phyloP scores from a whole-genome alignment of 768 basidiomycete genomes.

The Trametes meyenii region DNA sequence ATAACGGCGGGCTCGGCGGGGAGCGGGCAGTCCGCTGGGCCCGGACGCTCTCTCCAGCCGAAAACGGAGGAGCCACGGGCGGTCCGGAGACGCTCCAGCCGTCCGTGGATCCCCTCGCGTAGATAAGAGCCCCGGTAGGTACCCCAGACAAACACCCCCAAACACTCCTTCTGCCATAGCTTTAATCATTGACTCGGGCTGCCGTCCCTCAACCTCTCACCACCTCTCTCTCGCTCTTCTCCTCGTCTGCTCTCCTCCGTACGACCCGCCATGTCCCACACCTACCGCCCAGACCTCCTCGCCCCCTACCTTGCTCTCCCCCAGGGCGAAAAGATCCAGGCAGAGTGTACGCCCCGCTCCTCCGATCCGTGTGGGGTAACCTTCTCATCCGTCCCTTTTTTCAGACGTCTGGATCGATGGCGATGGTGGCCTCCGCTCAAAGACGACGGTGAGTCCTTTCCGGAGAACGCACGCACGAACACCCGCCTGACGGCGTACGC shows the following conservation, averaged over 20 bases:
- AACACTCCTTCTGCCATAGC: conserved; percentile 20
- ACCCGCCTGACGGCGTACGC: conserved; percentile 14
- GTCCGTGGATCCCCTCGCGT: conserved; percentile 7
- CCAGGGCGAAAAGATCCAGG: conserved; percentile 93
- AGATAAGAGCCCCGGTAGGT: conserved; percentile 28
- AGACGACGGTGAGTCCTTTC: conserved; percentile 76
- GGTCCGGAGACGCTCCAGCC: conserved; percentile 1
- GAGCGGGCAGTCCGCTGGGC: too few relatives aligned
- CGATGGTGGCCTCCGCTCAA: conserved; percentile 90
- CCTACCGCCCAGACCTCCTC: conserved; percentile 82
- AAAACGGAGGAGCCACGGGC: too few relatives aligned
- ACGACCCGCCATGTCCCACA: conserved; percentile 32
- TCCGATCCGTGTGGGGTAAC: conserved; percentile 9
- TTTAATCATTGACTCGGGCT: conserved; percentile 22
- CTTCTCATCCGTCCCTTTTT: conserved; percentile 24
- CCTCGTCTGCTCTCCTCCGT: conserved; percentile 13
- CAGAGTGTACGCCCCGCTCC: conserved; percentile 67
- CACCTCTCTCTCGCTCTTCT: conserved; percentile 17
- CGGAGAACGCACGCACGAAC: not conserved
- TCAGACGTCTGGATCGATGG: conserved; percentile 99
- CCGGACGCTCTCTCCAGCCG: too few relatives aligned
- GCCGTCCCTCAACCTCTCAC: conserved; percentile 14
- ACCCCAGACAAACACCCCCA: conserved; percentile 28
- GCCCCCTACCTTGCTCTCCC: conserved; percentile 85
- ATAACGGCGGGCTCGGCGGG: too few relatives aligned